Conservation (phyloP, 176 grass and related monocot species). For the Zea mays region Zm-B73-REFERENCE-NAM-5.0 NC_050102.1:183788001-183788500, state of each 20-base stretch:
- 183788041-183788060: neutral
- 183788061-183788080: slow-evolving; percentile 14
- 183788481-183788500: slow-evolving; percentile 66
- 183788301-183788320: slow-evolving; percentile 30
- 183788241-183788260: neutral
- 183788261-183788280: slow-evolving; percentile 65
- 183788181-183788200: slow-evolving; percentile 56
- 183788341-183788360: slow-evolving; percentile 26
- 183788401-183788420: too few species aligned
- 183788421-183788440: neutral
- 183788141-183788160: slow-evolving; percentile 85
- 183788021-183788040: neutral
- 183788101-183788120: slow-evolving; percentile 97
- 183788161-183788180: slow-evolving; percentile 86
- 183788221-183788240: neutral
- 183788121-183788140: slow-evolving; percentile 89
- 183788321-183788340: slow-evolving; percentile 30
- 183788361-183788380: slow-evolving; percentile 21
- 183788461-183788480: neutral
- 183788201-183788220: neutral
- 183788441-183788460: neutral
- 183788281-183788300: slow-evolving; percentile 59
- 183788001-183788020: neutral
- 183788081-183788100: slow-evolving; percentile 91
- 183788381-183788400: slow-evolving; percentile 1